Percentiles rank a stretch among this genome's conserved stretches.
Conservation (phyloP, 2,329 filamentous ascomycete species). For the Phialophora verrucosa region DNA sequence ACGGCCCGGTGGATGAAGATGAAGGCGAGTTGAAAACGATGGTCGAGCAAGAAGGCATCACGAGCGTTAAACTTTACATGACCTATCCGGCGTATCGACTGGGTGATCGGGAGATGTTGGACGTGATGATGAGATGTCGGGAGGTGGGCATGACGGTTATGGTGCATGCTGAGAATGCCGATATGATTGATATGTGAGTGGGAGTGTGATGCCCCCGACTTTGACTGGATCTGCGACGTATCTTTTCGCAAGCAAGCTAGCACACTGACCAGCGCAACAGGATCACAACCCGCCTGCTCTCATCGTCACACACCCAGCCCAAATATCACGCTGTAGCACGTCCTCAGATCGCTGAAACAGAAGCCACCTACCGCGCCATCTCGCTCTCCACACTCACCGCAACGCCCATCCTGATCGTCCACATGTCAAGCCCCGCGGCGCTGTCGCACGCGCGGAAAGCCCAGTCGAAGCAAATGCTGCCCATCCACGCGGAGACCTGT, state of each 20-base stretch:
- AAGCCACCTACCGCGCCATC: conserved; percentile 58
- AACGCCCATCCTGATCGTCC: conserved; percentile 60
- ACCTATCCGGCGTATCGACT: conserved; percentile 53
- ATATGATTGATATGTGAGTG: conserved; percentile 49
- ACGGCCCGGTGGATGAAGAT: conserved; percentile 42
- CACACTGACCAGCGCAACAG: conserved; percentile 38
- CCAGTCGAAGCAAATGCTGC: conserved; percentile 55
- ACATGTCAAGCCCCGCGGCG: conserved; percentile 57
- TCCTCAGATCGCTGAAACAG: conserved; percentile 50
- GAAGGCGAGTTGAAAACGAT: conserved; percentile 48
- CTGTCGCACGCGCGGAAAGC: conserved; percentile 57
- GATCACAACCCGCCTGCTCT: conserved; percentile 36
- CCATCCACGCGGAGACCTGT: conserved; percentile 64
- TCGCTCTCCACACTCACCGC: conserved; percentile 57
- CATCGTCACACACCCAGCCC: conserved; percentile 37
- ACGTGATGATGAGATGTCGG: conserved; percentile 51
- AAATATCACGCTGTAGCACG: conserved; percentile 52
- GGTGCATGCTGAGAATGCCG: conserved; percentile 56
- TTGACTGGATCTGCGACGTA: not conserved
- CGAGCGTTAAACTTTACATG: conserved; percentile 56
- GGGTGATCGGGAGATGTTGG: conserved; percentile 50
- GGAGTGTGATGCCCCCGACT: not conserved
- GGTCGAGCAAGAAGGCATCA: conserved; percentile 50
- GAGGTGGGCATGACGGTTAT: conserved; percentile 53
- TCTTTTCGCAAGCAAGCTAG: not conserved